These are phyloP conservation scores for Antrodiella citrinella DNA, from an alignment of 768 basidiomycete genomes.

Conservation along the genomic window DNA sequence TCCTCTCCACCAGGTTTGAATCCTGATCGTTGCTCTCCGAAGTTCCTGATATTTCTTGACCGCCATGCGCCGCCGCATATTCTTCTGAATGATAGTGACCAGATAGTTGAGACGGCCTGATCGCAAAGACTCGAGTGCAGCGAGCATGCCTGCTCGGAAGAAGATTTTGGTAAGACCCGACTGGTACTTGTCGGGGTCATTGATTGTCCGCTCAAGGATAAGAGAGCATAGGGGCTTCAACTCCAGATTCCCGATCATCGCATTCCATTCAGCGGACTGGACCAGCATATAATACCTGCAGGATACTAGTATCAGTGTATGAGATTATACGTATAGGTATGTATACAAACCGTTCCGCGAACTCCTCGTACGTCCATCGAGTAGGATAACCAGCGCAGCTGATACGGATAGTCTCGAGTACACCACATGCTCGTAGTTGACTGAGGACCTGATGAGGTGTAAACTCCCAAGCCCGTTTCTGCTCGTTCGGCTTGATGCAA, in stretches of 20 bases:
- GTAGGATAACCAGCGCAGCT: conserved; percentile 99
- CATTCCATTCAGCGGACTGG: conserved; percentile 77
- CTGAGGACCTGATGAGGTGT: conserved; percentile 91
- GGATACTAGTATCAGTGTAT: no score
- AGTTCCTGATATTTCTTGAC: conserved; percentile 70
- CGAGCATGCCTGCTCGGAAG: conserved; percentile 98
- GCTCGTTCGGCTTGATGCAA: conserved; percentile 98
- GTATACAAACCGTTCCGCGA: conserved; percentile 75
- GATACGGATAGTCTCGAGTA: conserved; percentile 96
- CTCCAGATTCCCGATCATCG: conserved; percentile 76
- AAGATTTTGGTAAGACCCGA: conserved; percentile 97
- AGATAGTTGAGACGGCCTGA: conserved; percentile 82
- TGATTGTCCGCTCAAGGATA: conserved; percentile 81
- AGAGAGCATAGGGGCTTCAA: conserved; percentile 72
- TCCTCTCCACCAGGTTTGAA: conserved; percentile 96
- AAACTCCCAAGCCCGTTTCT: conserved; percentile 95
- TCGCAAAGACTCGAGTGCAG: conserved; percentile 85
- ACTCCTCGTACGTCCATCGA: conserved; percentile 97
- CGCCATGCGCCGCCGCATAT: conserved; percentile 83
- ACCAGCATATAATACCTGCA: conserved; percentile 95
- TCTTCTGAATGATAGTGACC: conserved; percentile 96
- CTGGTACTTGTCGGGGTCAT: conserved; percentile 95
- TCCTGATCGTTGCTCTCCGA: conserved; percentile 65
- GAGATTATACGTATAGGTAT: no score
- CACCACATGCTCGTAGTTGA: conserved; percentile 96